phyloP scores from a whole-genome alignment of 2,329 filamentous ascomycete species.

The Annulohypoxylon truncatum region DNA sequence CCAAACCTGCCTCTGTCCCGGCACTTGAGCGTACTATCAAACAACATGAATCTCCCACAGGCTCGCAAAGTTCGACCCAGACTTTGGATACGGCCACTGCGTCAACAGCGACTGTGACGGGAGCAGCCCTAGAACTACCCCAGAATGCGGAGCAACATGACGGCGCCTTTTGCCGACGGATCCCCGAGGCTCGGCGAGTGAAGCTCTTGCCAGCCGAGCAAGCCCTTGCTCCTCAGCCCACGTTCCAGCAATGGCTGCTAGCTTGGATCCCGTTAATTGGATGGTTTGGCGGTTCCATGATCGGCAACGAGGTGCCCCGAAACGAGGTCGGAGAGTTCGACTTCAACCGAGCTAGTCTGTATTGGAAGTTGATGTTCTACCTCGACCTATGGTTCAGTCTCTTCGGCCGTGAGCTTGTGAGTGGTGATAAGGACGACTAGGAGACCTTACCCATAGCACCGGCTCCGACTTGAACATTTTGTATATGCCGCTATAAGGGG shows the following conservation, averaged over 20 bases:
- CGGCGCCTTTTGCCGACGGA: constrained; percentile 66
- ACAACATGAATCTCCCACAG: constrained; percentile 55
- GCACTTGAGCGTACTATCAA: constrained; percentile 32
- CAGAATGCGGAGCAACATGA: constrained; percentile 32
- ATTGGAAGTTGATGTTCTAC: constrained; percentile 75
- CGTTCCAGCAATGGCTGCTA: constrained; percentile 71
- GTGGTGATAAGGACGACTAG: constrained; percentile 69
- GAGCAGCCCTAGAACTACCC: constrained; percentile 37
- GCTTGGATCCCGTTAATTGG: constrained; percentile 75
- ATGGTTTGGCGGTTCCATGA: constrained; percentile 79
- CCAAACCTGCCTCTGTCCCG: constrained; percentile 49
- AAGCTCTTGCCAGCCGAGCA: constrained; percentile 75
- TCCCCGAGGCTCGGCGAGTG: constrained; percentile 74
- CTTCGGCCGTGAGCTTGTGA: constrained; percentile 69
- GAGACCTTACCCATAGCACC: background rate
- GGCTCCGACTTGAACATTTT: background rate
- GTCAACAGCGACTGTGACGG: constrained; percentile 61
- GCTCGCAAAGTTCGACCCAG: constrained; percentile 63
- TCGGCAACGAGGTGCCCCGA: constrained; percentile 79
- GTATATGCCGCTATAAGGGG: background rate
- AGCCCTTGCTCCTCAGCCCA: constrained; percentile 76
- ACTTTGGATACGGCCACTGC: constrained; percentile 66
- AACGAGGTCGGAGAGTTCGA: constrained; percentile 83
- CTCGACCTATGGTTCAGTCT: constrained; percentile 68
- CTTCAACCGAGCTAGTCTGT: constrained; percentile 73